Percentiles rank a stretch among this genome's conserved stretches.
These are phyloP conservation scores for Phaeolepiota aurea DNA, from an alignment of 768 basidiomycete species.

Conservation along the genomic window DNA sequence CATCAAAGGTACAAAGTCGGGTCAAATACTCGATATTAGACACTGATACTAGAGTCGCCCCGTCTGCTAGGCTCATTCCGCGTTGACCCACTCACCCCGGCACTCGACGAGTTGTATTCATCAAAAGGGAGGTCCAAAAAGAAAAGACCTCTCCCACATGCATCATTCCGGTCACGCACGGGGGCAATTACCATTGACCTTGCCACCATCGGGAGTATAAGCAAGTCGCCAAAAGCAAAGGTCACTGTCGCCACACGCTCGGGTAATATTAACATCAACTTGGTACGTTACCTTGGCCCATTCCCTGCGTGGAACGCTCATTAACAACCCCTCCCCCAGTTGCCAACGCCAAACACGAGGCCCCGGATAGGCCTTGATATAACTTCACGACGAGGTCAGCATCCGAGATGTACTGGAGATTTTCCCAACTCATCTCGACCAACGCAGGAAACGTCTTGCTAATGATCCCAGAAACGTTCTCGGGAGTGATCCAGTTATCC, in stretches of 20 bases:
- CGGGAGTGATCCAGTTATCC: slow-evolving; percentile 25
- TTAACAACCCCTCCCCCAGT: slow-evolving; percentile 12
- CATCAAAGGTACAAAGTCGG: slow-evolving; percentile 16
- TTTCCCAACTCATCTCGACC: slow-evolving; percentile 3
- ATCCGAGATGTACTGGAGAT: not conserved
- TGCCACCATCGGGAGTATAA: slow-evolving; percentile 26
- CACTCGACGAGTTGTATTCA: slow-evolving; percentile 11
- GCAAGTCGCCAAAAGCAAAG: slow-evolving; percentile 20
- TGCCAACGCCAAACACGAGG: slow-evolving; percentile 19
- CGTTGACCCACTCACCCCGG: slow-evolving; percentile 27
- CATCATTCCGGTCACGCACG: slow-evolving; percentile 33
- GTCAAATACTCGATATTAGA: not conserved
- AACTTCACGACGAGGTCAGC: slow-evolving; percentile 22
- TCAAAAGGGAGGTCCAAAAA: slow-evolving; percentile 17
- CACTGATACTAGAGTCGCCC: not conserved
- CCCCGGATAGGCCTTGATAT: slow-evolving; percentile 31
- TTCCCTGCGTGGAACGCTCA: not conserved
- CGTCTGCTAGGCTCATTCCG: slow-evolving; percentile 28
- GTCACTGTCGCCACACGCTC: slow-evolving; percentile 26
- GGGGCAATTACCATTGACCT: slow-evolving; percentile 28
- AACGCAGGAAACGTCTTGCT: slow-evolving; percentile 25
- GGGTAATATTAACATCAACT: slow-evolving; percentile 29
- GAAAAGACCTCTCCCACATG: slow-evolving; percentile 20
- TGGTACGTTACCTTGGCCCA: slow-evolving; percentile 19
- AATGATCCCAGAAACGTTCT: slow-evolving; percentile 25